Conservation (phyloP, 345 rosid species). For the Eucalyptus sp. region DNA sequence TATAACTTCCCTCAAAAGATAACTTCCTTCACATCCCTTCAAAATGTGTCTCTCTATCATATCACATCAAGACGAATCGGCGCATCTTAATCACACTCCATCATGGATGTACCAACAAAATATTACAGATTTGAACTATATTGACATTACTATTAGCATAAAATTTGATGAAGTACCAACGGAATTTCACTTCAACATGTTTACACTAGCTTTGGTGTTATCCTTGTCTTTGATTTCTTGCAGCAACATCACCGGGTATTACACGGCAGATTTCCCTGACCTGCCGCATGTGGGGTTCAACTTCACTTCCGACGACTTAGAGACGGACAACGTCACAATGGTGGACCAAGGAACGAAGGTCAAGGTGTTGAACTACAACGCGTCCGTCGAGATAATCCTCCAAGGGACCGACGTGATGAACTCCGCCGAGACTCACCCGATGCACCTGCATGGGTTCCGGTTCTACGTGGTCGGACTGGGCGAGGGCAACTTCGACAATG, state of each 20-base stretch:
- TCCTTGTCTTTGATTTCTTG: not conserved
- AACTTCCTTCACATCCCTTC: no score
- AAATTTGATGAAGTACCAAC: no score
- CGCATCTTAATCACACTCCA: no score
- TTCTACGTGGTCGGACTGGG: slow-evolving; percentile 14
- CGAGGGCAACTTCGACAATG: slow-evolving; percentile 6
- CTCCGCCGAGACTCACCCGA: slow-evolving; percentile 16
- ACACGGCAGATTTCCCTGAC: slow-evolving; percentile 22
- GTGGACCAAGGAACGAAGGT: slow-evolving; percentile 15
- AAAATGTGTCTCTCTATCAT: no score
- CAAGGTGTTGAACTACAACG: slow-evolving; percentile 7
- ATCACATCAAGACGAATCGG: no score
- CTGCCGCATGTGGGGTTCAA: slow-evolving; percentile 11
- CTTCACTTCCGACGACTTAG: slow-evolving; percentile 9
- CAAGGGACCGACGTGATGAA: slow-evolving; percentile 16
- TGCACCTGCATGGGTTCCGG: slow-evolving; percentile 19
- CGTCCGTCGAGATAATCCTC: slow-evolving; percentile 15
- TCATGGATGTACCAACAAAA: no score
- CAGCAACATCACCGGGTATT: slow-evolving; percentile 15
- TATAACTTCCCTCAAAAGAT: no score
- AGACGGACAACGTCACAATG: not conserved
- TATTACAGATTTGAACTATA: no score
- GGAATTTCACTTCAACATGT: no score
- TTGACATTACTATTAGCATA: no score
- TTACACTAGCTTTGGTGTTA: no score